Evolutionary conservation across 805 yeast species (phyloP), one percentile per base, ranked within the genome.

Genomic region (Candida argentea): DNA sequence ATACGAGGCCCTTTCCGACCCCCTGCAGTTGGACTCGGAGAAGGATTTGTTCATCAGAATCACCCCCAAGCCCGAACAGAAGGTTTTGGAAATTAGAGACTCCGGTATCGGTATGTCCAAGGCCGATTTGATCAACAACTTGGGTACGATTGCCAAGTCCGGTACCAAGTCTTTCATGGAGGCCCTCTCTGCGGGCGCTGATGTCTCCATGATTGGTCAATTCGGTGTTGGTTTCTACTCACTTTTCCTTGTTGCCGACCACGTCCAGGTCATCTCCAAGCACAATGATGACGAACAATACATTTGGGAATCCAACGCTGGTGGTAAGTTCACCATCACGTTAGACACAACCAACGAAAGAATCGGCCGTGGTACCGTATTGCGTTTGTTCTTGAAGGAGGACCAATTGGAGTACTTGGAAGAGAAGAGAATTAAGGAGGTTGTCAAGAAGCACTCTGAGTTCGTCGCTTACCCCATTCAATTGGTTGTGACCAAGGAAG

Each of bases 221-320:
- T 91, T 91, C 72, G 99, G 99, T 86, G 98, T 91, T 50, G 99
- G 99, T 78, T 91, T 91, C 89, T 91, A 91, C 80, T 91, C 99
- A 31, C 73, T 89, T 46, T 91, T 91, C 83, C 76, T 91, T 70
- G 98, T 91, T 57, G 97, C 98, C 50, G 99, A 91, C 70, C 84
- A 76, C 49, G 98, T 91, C 42, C 95, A 91, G 70, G 99, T 91
- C 49, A 84, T 91, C 59, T 84, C 98, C 37, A 91, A 91, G 74
- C 80, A 86, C 76, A 91, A 91, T 58, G 99, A 91, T 53, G 99
- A 91, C 60, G 97, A 91, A 62, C 99, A 91, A 72, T 91, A 91
- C 78, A 70, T 91, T 51, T 91, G 99, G 99, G 98, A 91, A 72
- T 91, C 98, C 28, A 87, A 91, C 52, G 99, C 99, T 42, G 99